phyloP scores from a whole-genome alignment of 225 moss, liverwort and hornwort genomes.

The Antitrichia curtipendula region DNA sequence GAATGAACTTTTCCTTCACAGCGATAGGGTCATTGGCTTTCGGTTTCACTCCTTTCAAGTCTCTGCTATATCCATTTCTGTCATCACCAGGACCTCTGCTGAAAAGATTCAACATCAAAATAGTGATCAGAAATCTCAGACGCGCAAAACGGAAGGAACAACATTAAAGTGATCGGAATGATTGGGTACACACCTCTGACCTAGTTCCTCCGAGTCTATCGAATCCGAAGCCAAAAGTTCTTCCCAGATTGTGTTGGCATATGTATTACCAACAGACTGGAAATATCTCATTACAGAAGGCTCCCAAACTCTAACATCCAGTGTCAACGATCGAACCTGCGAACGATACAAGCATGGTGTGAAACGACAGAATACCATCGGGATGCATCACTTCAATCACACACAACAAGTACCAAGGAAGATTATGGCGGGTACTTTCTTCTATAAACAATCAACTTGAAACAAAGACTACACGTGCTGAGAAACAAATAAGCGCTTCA shows the following conservation, averaged over 20 bases:
- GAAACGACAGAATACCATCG: not conserved
- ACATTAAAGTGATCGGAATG: not conserved
- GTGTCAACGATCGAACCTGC: constrained; percentile 79
- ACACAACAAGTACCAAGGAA: not conserved
- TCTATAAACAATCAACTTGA: not conserved
- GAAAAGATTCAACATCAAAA: not conserved
- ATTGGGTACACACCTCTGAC: constrained; percentile 23
- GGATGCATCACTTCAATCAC: not conserved
- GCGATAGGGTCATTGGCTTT: constrained; percentile 53
- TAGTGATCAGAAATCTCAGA: not conserved
- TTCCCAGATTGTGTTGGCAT: constrained; percentile 89
- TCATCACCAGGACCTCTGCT: constrained; percentile 8
- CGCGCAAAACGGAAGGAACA: not conserved
- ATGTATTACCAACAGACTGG: constrained; percentile 70
- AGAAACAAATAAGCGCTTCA: not conserved
- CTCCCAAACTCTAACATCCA: constrained; percentile 97
- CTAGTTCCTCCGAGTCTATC: constrained; percentile 9
- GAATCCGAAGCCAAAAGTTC: constrained; percentile 38
- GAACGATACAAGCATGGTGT: not conserved
- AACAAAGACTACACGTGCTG: not conserved
- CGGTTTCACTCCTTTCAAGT: constrained; percentile 41
- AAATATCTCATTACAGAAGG: constrained; percentile 88
- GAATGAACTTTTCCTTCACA: constrained; percentile 82
- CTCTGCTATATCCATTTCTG: constrained; percentile 17
- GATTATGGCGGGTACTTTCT: not conserved